Percentiles rank a stretch among this genome's conserved stretches.
Conservation (phyloP, 139 green algal species). For the Closterium sp. region DNA sequence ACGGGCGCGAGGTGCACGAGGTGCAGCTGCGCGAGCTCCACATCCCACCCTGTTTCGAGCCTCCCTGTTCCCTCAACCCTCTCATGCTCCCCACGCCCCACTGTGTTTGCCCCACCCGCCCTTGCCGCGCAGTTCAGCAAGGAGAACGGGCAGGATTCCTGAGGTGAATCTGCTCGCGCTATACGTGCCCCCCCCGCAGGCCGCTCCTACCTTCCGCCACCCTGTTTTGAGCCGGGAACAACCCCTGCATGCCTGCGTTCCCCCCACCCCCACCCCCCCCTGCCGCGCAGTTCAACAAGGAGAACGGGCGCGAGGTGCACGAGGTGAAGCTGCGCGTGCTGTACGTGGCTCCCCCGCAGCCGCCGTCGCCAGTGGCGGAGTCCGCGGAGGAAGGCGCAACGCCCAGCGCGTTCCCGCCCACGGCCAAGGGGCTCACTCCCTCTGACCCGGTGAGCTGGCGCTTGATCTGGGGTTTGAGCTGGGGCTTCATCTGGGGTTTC, state of each 20-base stretch:
- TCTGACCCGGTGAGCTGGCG: background rate
- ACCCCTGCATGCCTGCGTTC: background rate
- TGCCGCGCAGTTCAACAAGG: conserved; percentile 44
- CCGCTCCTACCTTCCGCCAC: background rate
- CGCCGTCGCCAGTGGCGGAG: conserved; percentile 68
- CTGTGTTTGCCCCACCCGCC: too few species aligned
- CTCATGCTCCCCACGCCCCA: too few species aligned
- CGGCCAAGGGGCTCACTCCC: background rate
- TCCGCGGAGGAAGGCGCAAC: conserved; percentile 37
- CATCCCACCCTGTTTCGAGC: too few species aligned
- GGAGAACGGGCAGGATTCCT: too few species aligned
- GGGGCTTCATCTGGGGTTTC: too few species aligned
- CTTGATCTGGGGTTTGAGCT: too few species aligned
- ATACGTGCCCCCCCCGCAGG: background rate
- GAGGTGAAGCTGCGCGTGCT: conserved; percentile 69
- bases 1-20: too few species aligned
- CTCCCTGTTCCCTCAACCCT: too few species aligned
- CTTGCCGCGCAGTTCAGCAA: too few species aligned
- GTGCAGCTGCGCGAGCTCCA: too few species aligned
- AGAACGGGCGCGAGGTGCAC: conserved; percentile 36
- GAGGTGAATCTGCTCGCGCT: background rate
- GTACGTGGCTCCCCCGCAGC: conserved; percentile 63
- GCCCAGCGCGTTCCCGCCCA: background rate
- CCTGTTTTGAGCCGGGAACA: background rate
- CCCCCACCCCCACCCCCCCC: background rate